phyloP scores from a whole-genome alignment of 176 grass and related monocot genomes.

The Avena insularis region DNA sequence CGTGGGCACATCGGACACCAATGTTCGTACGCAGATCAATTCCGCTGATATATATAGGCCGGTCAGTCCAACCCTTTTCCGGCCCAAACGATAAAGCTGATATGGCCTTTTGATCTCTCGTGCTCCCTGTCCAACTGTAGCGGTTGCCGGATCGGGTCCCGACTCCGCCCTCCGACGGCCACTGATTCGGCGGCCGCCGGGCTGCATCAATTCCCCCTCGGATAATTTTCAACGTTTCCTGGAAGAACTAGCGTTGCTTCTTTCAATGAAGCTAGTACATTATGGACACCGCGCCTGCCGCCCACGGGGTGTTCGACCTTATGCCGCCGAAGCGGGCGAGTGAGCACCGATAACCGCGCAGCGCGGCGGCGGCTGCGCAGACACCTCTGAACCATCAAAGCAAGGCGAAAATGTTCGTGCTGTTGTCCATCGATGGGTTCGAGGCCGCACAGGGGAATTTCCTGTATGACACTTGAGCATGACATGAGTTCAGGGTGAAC shows the following conservation, averaged over 20 bases:
- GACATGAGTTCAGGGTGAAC: background rate
- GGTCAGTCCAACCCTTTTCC: background rate
- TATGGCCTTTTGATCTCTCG: background rate
- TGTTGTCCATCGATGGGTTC: background rate
- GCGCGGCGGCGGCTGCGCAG: background rate
- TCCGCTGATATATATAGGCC: background rate
- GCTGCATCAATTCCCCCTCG: too few relatives aligned
- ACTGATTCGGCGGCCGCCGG: background rate
- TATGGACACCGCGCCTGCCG: background rate
- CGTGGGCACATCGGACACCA: too few relatives aligned
- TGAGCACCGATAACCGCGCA: too few relatives aligned
- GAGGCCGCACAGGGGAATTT: background rate
- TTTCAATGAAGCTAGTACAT: background rate
- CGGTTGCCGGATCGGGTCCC: background rate
- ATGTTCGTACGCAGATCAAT: too few relatives aligned
- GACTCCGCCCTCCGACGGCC: background rate
- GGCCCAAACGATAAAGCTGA: background rate
- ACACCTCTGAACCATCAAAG: background rate
- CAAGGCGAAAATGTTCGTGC: background rate
- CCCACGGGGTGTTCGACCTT: constrained; percentile 32
- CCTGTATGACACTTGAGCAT: background rate
- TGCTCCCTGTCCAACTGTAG: background rate
- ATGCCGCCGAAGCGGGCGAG: background rate
- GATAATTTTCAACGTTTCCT: background rate
- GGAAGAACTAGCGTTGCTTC: background rate